Conservation (phyloP, 805 yeast genomes). For the Wickerhamomyces rabaulensis region DNA sequence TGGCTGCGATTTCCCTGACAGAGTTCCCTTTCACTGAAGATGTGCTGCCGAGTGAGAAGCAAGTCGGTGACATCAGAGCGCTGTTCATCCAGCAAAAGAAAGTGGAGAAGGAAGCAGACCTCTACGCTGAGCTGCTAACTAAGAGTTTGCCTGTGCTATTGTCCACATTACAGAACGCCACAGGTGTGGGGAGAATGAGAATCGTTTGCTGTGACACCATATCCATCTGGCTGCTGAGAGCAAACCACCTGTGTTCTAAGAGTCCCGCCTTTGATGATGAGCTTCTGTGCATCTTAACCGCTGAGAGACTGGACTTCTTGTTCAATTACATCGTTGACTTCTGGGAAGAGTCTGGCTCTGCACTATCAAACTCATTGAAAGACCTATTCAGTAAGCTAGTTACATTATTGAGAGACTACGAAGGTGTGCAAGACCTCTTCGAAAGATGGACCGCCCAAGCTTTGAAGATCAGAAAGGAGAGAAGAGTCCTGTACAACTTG, state of each 20-base stretch:
- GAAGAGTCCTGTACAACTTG: slow-evolving; percentile 58
- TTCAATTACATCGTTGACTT: slow-evolving; percentile 57
- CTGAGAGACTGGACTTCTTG: slow-evolving; percentile 25
- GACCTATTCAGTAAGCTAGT: slow-evolving; percentile 55
- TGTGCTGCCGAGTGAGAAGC: neutral
- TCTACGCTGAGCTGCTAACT: slow-evolving; percentile 11
- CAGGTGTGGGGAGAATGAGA: slow-evolving; percentile 33
- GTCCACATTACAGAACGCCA: slow-evolving; percentile 25
- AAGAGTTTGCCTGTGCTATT: slow-evolving; percentile 25
- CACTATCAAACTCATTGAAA: slow-evolving; percentile 63
- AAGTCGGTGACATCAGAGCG: neutral
- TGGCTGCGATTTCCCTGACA: neutral
- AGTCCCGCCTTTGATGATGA: slow-evolving; percentile 6
- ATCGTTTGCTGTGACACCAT: slow-evolving; percentile 52
- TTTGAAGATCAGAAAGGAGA: slow-evolving; percentile 40
- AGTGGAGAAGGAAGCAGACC: slow-evolving; percentile 4
- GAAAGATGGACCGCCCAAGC: slow-evolving; percentile 42
- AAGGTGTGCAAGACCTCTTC: slow-evolving; percentile 23
- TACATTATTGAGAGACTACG: slow-evolving; percentile 26
- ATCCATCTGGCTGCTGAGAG: slow-evolving; percentile 59
- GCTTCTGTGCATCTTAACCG: slow-evolving; percentile 13
- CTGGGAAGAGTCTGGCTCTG: slow-evolving; percentile 67
- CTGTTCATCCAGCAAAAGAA: slow-evolving; percentile 14
- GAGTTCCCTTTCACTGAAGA: neutral
- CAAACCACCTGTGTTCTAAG: slow-evolving; percentile 33